Conservation (phyloP, 1,284 basidiomycete species). For the Leccinum glutinopallens region DNA sequence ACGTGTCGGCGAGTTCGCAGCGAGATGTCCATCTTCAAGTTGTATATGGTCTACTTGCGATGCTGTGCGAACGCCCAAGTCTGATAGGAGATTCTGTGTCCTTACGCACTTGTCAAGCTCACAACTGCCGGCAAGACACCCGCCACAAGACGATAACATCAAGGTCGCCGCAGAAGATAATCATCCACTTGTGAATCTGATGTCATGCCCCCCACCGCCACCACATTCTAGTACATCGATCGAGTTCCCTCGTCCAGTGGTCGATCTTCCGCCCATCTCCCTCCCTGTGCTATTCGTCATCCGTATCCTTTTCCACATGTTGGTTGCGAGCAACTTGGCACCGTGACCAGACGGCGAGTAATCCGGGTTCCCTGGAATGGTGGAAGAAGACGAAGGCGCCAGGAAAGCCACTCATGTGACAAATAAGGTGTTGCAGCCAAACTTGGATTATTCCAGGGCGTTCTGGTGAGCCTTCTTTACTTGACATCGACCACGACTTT, state of each 20-base stretch:
- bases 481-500: constrained; percentile 52
- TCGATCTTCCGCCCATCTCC: constrained; percentile 70
- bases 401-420: constrained; percentile 22
- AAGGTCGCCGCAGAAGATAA: constrained; percentile 58
- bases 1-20: constrained; percentile 51
- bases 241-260: constrained; percentile 53
- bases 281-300: constrained; percentile 75
- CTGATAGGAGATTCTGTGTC: constrained; percentile 60
- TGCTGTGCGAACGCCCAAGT: constrained; percentile 47
- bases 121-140: constrained; percentile 54
- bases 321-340: constrained; percentile 67
- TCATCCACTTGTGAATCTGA: constrained; percentile 62
- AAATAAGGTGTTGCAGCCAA: neutral
- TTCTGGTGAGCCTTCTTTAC: constrained; percentile 55
- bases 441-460: constrained; percentile 35
- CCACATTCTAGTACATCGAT: constrained; percentile 57
- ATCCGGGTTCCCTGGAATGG: constrained; percentile 78
- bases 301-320: constrained; percentile 71
- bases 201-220: constrained; percentile 62
- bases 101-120: constrained; percentile 67
- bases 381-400: constrained; percentile 65
- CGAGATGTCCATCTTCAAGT: constrained; percentile 38
- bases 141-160: constrained; percentile 68
- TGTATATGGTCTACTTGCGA: constrained; percentile 73
- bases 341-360: constrained; percentile 76